phyloP scores from a whole-genome alignment of 495 filamentous ascomycete species.

The Neurospora pannonica region DNA sequence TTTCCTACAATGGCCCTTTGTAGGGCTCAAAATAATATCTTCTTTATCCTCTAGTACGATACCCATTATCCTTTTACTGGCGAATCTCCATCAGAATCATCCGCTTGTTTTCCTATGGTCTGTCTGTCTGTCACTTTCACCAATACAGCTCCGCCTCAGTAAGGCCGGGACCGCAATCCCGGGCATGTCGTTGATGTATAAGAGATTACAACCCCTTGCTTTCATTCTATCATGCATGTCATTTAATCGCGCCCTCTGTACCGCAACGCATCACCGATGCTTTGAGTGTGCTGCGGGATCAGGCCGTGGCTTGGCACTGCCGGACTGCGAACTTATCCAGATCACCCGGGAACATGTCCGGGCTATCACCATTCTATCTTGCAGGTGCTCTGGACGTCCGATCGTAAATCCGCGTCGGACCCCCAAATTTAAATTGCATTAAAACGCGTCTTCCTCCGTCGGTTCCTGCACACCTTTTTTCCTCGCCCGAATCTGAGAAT shows the following conservation, averaged over 20 bases:
- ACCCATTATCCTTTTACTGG: not conserved
- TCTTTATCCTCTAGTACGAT: not conserved
- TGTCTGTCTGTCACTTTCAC: not conserved
- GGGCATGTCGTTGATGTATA: not conserved
- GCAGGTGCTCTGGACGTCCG: not conserved
- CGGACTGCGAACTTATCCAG: not conserved
- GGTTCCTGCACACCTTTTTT: too few species aligned
- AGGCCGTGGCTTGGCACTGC: not conserved
- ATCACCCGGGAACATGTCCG: not conserved
- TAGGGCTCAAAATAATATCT: not conserved
- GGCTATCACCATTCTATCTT: not conserved
- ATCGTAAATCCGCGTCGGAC: not conserved
- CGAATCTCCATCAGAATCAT: not conserved
- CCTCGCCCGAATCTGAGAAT: too few species aligned
- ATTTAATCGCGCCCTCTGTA: not conserved
- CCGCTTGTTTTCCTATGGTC: not conserved
- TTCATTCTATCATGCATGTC: not conserved
- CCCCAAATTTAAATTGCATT: not conserved
- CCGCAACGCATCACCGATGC: not conserved
- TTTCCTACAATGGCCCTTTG: not conserved
- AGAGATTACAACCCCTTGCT: not conserved
- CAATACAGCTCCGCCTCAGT: not conserved
- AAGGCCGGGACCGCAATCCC: not conserved
- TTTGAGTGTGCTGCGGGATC: not conserved
- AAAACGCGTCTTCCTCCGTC: not conserved